Evolutionary conservation across 2,329 filamentous ascomycete species (phyloP).

Genomic region (Fusarium foetens): DNA sequence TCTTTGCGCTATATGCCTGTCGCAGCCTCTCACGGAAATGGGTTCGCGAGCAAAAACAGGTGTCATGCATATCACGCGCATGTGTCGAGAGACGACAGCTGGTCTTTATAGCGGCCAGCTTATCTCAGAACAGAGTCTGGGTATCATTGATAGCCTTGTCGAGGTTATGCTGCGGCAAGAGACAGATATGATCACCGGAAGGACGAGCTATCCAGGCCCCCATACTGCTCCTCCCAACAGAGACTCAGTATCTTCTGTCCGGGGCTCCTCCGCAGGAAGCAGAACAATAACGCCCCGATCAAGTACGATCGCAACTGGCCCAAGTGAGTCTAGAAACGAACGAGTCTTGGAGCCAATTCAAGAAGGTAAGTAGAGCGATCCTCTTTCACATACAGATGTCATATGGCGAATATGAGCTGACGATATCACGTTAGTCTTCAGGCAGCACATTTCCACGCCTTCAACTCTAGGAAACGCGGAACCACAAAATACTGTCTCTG

Average conservation of each 20-base stretch:
- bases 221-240: rapidly evolving
- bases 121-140: not conserved
- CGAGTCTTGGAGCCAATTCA: not conserved
- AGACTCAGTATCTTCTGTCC: not conserved
- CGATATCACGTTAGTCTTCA: rapidly evolving
- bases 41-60: rapidly evolving
- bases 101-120: not conserved
- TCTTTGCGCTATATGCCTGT: not conserved
- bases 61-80: not conserved
- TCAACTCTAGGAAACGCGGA: rapidly evolving
- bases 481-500: rapidly evolving
- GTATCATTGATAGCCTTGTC: not conserved
- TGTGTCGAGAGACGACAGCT: not conserved
- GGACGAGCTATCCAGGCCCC: rapidly evolving
- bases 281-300: rapidly evolving
- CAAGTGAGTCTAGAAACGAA: rapidly evolving
- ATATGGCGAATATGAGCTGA: not conserved
- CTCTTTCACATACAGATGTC: too few relatives aligned
- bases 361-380: not conserved
- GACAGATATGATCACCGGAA: not conserved
- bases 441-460: not conserved
- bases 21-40: not conserved
- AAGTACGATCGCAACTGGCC: rapidly evolving
- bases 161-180: not conserved
- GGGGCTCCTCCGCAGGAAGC: rapidly evolving